A percentile compares a stretch with the other conserved stretches of the same genome.
phyloP scores from a whole-genome alignment of 495 filamentous ascomycete species.

The Annulohypoxylon bovei region DNA sequence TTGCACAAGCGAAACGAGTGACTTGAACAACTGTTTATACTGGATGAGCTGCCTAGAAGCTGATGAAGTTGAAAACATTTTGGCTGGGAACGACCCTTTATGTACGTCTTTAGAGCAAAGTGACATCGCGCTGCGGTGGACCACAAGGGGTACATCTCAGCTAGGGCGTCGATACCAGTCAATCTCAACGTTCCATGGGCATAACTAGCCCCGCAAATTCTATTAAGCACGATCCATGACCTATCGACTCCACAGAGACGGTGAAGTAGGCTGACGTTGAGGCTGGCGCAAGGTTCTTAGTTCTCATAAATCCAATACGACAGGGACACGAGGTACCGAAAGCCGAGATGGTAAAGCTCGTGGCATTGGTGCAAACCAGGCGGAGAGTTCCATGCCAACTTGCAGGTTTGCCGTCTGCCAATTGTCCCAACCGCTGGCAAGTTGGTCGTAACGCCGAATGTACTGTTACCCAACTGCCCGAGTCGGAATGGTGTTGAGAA shows the following conservation, averaged over 20 bases:
- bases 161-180: conserved; percentile 32
- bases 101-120: conserved; percentile 21
- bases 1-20: conserved; percentile 40
- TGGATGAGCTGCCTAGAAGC: conserved; percentile 14
- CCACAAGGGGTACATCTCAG: conserved; percentile 9
- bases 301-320: conserved; percentile 34
- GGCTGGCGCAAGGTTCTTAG: conserved; percentile 35
- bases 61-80: background rate
- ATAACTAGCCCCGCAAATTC: conserved; percentile 31
- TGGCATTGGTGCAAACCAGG: conserved; percentile 32
- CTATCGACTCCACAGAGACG: conserved; percentile 27
- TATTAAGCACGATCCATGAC: conserved; percentile 26
- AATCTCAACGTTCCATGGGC: conserved; percentile 30
- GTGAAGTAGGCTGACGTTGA: conserved; percentile 41
- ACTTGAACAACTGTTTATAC: conserved; percentile 39
- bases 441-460: conserved; percentile 23
- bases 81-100: conserved; percentile 32
- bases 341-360: conserved; percentile 10
- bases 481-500: conserved; percentile 20
- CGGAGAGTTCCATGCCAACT: conserved; percentile 18
- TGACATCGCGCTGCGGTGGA: conserved; percentile 33
- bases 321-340: conserved; percentile 36
- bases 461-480: conserved; percentile 31
- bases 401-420: conserved; percentile 17
- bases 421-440: conserved; percentile 20